Evolutionary conservation across 2,329 filamentous ascomycete species (phyloP).

Genomic region (Xylaria hypoxylon): DNA sequence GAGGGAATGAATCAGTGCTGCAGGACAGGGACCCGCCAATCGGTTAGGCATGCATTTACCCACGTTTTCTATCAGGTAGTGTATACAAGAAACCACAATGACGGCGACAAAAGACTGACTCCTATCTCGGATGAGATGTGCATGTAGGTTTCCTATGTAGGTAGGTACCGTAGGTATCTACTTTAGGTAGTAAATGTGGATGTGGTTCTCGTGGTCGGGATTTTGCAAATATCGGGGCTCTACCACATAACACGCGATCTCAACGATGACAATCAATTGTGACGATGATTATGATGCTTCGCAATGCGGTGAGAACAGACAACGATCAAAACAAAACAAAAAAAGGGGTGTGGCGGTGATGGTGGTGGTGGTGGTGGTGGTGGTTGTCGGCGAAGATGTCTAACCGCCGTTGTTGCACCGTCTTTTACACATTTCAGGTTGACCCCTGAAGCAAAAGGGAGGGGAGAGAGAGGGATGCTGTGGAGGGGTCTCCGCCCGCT

Average conservation of each 20-base stretch:
- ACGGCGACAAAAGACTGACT: not conserved
- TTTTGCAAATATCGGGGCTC: not conserved
- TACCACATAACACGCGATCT: constrained; percentile 15
- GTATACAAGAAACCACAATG: constrained; percentile 8
- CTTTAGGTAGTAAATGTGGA: too few species aligned
- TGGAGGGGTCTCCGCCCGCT: constrained; percentile 32
- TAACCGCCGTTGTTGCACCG: constrained; percentile 20
- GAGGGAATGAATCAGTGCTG: not conserved
- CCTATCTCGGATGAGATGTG: not conserved
- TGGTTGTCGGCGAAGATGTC: constrained; percentile 17
- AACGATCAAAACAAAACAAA: constrained; percentile 20
- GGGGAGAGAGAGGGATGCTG: not conserved
- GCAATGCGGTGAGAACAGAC: constrained; percentile 13
- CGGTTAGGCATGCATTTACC: constrained; percentile 5
- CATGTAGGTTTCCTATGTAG: too few species aligned
- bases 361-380: not conserved
- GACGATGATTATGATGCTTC: not conserved
- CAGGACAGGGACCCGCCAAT: not conserved
- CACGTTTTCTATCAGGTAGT: constrained; percentile 5
- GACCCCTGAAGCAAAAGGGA: constrained; percentile 34
- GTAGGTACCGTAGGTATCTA: too few species aligned
- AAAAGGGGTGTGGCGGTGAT: not conserved
- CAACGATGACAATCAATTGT: not conserved
- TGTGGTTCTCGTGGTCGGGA: too few species aligned
- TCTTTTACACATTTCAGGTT: constrained; percentile 32